Conservation (phyloP, 176 grass and related monocot species). For the Avena atlantica region DNA sequence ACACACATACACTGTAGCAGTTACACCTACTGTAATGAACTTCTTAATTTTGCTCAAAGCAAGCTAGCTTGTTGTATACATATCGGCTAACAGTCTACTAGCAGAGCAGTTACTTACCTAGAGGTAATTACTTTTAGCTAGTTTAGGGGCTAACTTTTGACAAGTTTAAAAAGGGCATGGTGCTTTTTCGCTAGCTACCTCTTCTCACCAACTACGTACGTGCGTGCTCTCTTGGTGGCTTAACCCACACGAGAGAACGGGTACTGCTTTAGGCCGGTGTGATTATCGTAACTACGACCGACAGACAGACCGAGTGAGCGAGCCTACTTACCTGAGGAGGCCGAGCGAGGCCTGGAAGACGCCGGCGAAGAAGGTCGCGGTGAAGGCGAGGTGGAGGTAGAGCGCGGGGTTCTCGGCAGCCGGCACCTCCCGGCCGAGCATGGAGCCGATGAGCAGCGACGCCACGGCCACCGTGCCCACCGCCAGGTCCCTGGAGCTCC, state of each 20-base stretch:
- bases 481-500: slow-evolving; percentile 85
- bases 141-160: slow-evolving; percentile 32
- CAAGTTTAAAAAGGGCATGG: background rate
- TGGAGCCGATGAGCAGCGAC: slow-evolving; percentile 78
- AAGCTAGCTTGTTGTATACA: background rate
- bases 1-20: background rate
- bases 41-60: background rate
- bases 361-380: slow-evolving; percentile 92
- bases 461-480: slow-evolving; percentile 90
- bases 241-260: slow-evolving; percentile 21
- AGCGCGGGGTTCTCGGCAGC: slow-evolving; percentile 55
- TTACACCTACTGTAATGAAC: background rate
- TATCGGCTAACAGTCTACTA: background rate
- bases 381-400: slow-evolving; percentile 83
- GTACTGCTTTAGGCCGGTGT: background rate
- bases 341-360: slow-evolving; percentile 80
- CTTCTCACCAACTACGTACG: background rate
- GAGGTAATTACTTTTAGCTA: background rate
- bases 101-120: background rate
- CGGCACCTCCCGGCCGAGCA: slow-evolving; percentile 75
- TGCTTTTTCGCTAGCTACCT: background rate
- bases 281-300: background rate
- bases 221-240: background rate
- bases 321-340: slow-evolving; percentile 57
- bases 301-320: background rate